phyloP scores from a whole-genome alignment of 306 rosid genomes.

The Lathyrus tuberosus region DNA sequence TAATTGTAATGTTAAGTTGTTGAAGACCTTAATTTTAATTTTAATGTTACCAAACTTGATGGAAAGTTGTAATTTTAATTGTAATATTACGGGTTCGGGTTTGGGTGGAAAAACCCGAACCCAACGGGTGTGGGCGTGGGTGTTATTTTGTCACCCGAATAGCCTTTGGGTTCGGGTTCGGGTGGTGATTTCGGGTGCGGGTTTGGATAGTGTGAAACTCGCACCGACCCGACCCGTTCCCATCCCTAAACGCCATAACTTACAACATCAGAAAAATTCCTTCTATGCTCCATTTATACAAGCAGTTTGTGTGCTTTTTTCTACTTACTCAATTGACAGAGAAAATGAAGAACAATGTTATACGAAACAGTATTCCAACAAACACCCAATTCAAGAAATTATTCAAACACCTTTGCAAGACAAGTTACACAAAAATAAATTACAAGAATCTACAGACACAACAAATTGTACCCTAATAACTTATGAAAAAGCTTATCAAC shows the following conservation, averaged over 20 bases:
- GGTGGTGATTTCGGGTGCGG: too few species aligned
- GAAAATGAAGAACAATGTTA: slow-evolving; percentile 65
- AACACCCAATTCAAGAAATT: slow-evolving; percentile 67
- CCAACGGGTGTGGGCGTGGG: too few species aligned
- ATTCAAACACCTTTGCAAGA: slow-evolving; percentile 54
- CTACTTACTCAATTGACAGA: slow-evolving; percentile 63
- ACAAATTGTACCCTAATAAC: slow-evolving; percentile 60
- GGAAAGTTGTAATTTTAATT: too few species aligned
- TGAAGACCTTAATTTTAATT: too few species aligned
- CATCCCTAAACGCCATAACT: slow-evolving; percentile 88
- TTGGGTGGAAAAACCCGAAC: too few species aligned
- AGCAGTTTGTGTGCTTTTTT: slow-evolving; percentile 79
- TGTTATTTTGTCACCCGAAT: too few species aligned
- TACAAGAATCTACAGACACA: slow-evolving; percentile 76
- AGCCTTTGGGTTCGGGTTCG: too few species aligned
- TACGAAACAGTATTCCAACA: slow-evolving; percentile 71
- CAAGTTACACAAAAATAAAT: slow-evolving; percentile 60
- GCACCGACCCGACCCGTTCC: too few species aligned
- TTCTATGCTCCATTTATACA: slow-evolving; percentile 68
- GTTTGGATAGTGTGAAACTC: too few species aligned
- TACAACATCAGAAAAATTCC: slow-evolving; percentile 68
- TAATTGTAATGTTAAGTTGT: too few species aligned
- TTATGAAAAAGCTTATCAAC: slow-evolving; percentile 63
- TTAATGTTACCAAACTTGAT: too few species aligned
- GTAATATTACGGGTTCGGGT: too few species aligned